phyloP scores from a whole-genome alignment of 2,329 filamentous ascomycete species.

The Aspergillus awamori region DNA sequence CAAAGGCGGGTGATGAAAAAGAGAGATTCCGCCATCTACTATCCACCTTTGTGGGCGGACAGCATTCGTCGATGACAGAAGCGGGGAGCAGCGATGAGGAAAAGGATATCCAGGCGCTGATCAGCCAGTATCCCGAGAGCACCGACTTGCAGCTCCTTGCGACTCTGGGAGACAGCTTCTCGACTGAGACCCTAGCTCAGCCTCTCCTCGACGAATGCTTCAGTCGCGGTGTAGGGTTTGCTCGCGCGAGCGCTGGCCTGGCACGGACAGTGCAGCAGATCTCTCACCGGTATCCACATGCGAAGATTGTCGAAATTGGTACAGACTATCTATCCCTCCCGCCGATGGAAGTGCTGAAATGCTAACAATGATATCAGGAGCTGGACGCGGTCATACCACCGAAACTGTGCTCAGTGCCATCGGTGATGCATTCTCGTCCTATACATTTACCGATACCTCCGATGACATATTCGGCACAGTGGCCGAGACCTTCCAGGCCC shows the following conservation, averaged over 20 bases:
- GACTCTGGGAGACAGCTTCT: too few species aligned
- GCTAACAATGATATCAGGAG: constrained; percentile 36
- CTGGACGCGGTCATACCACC: constrained; percentile 50
- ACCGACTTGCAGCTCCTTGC: too few species aligned
- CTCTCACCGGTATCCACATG: constrained; percentile 44
- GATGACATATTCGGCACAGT: constrained; percentile 47
- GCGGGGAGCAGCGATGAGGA: too few species aligned
- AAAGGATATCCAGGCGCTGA: too few species aligned
- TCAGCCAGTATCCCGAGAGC: too few species aligned
- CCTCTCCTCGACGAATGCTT: not conserved
- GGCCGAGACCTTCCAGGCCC: constrained; percentile 28
- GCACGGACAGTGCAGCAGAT: constrained; percentile 39
- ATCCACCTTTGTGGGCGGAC: too few species aligned
- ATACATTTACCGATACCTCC: constrained; percentile 53
- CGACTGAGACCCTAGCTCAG: too few species aligned
- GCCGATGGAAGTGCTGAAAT: constrained; percentile 30
- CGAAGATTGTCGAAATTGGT: constrained; percentile 48
- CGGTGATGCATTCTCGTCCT: constrained; percentile 33
- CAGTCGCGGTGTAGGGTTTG: not conserved
- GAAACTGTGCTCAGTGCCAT: constrained; percentile 37
- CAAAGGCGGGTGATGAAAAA: too few species aligned
- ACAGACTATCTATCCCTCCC: constrained; percentile 20
- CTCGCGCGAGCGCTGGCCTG: constrained; percentile 26
- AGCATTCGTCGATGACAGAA: too few species aligned
- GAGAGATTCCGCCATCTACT: too few species aligned